Conservation (phyloP, 2,329 filamentous ascomycete species). For the Clonostachys rosea region DNA sequence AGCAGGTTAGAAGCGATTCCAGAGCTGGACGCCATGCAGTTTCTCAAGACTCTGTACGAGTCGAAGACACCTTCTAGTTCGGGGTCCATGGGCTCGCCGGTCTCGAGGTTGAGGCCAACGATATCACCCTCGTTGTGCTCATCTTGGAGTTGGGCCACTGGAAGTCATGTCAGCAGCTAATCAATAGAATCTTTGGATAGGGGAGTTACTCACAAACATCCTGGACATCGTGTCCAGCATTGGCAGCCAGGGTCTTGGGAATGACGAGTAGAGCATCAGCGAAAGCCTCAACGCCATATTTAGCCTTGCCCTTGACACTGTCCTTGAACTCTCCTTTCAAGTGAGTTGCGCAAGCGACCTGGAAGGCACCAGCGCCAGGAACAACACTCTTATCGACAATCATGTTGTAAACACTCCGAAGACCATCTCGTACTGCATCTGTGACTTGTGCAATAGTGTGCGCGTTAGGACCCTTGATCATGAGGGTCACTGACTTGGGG, state of each 20-base stretch:
- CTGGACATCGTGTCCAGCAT: conserved; percentile 94
- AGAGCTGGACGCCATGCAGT: conserved; percentile 88
- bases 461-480: conserved; percentile 96
- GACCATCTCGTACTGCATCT: conserved; percentile 90
- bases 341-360: conserved; percentile 86
- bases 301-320: conserved; percentile 95
- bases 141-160: conserved; percentile 83
- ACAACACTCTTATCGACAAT: conserved; percentile 98
- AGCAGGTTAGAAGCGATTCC: conserved; percentile 94
- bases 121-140: conserved; percentile 79
- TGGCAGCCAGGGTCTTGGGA: conserved; percentile 94
- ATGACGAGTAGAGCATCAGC: conserved; percentile 93
- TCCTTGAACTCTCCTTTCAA: conserved; percentile 81
- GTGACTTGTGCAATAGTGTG: conserved; percentile 97
- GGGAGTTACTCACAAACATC: conserved; percentile 66
- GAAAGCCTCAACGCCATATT: conserved; percentile 92
- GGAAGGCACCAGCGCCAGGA: conserved; percentile 91
- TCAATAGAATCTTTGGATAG: not conserved
- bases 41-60: conserved; percentile 90
- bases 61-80: conserved; percentile 90
- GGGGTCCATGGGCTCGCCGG: conserved; percentile 92
- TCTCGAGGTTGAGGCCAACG: conserved; percentile 81
- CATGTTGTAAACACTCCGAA: conserved; percentile 98
- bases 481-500: conserved; percentile 91
- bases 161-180: conserved; percentile 2